These are phyloP conservation scores for Pyrenopolyporus hunteri DNA, from an alignment of 495 filamentous ascomycete genomes.

Conservation along the genomic window DNA sequence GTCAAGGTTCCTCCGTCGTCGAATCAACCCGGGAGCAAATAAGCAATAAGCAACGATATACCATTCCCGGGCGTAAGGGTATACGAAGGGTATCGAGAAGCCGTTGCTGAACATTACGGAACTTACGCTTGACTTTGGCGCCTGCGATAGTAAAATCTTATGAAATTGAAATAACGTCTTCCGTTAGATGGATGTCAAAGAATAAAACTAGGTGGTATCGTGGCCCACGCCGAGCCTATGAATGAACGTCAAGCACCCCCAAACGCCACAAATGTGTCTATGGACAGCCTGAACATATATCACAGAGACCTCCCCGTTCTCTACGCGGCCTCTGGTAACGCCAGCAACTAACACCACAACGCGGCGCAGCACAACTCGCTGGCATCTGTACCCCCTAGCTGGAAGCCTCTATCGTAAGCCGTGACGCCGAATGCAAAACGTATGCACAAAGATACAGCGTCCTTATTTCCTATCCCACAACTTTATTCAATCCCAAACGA, in stretches of 20 bases:
- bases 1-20: slow-evolving; percentile 82
- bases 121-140: background rate
- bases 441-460: slow-evolving; percentile 43
- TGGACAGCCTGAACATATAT: slow-evolving; percentile 32
- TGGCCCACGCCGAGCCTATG: slow-evolving; percentile 21
- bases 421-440: slow-evolving; percentile 43
- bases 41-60: slow-evolving; percentile 28
- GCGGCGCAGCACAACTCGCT: background rate
- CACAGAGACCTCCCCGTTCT: slow-evolving; percentile 19
- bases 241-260: slow-evolving; percentile 18
- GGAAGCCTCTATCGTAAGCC: slow-evolving; percentile 25
- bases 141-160: background rate
- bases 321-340: slow-evolving; percentile 17
- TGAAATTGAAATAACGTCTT: slow-evolving; percentile 9
- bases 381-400: slow-evolving; percentile 5
- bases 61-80: background rate
- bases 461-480: slow-evolving; percentile 34
- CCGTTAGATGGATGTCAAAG: slow-evolving; percentile 1
- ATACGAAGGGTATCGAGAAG: background rate
- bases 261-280: slow-evolving; percentile 36
- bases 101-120: background rate
- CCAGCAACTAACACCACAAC: background rate
- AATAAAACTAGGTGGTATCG: slow-evolving; percentile 37
- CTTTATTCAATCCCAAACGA: slow-evolving; percentile 30
- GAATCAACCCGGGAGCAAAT: slow-evolving; percentile 50